Percentiles rank a stretch among this genome's conserved stretches.
phyloP scores from a whole-genome alignment of 2,329 filamentous ascomycete genomes.

The Alternaria atra region DNA sequence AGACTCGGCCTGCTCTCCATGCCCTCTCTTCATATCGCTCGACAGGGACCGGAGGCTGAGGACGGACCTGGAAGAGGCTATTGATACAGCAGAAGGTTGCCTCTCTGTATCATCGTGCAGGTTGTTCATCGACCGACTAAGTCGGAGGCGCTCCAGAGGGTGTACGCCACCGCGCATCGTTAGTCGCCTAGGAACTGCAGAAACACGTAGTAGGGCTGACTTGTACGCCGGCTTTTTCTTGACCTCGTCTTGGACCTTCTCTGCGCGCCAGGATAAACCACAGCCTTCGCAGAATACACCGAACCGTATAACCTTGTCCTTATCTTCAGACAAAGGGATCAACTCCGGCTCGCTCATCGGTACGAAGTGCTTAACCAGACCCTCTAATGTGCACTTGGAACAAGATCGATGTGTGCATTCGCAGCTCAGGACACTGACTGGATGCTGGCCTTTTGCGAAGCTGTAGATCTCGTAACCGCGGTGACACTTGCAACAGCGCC shows the following conservation, averaged over 20 bases:
- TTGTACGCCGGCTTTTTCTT: conserved; percentile 20
- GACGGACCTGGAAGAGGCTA: conserved; percentile 13
- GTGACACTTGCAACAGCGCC: conserved; percentile 22
- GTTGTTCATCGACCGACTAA: conserved; percentile 23
- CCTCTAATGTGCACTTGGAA: conserved; percentile 29
- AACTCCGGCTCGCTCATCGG: conserved; percentile 37
- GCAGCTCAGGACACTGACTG: conserved; percentile 31
- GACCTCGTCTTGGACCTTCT: conserved; percentile 8
- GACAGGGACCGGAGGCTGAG: conserved; percentile 19
- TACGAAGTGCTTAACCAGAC: conserved; percentile 30
- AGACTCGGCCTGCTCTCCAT: conserved; percentile 28
- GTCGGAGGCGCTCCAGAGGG: conserved; percentile 21
- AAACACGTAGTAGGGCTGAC: conserved; percentile 14
- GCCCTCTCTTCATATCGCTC: conserved; percentile 19
- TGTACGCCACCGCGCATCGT: conserved; percentile 5
- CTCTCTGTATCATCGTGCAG: not conserved
- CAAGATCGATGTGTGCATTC: conserved; percentile 38
- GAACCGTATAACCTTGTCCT: conserved; percentile 23
- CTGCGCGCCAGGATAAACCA: conserved; percentile 35
- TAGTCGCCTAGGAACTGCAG: conserved; percentile 23
- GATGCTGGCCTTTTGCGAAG: conserved; percentile 21
- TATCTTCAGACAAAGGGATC: conserved; percentile 24
- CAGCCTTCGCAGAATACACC: conserved; percentile 38
- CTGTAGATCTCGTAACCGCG: conserved; percentile 13
- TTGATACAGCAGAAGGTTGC: not conserved